phyloP scores from a whole-genome alignment of 2,329 filamentous ascomycete species.

The Monosporascus sp. region DNA sequence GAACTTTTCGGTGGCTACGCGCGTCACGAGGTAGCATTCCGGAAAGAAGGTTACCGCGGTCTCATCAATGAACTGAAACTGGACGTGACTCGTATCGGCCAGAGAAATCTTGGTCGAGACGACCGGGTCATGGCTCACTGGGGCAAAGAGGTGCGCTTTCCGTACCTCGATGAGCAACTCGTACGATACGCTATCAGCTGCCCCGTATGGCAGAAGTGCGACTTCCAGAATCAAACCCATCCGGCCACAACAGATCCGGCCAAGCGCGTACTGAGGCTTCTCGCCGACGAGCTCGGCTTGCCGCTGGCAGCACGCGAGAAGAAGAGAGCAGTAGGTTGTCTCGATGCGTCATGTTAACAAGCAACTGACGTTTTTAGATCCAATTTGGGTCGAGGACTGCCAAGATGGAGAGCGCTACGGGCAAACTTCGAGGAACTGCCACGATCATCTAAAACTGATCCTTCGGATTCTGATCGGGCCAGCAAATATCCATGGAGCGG shows the following conservation, averaged over 20 bases:
- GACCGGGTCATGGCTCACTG: slow-evolving; percentile 88
- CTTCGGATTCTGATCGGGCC: slow-evolving; percentile 3
- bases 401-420: slow-evolving; percentile 63
- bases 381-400: slow-evolving; percentile 79
- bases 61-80: slow-evolving; percentile 78
- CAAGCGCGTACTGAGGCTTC: slow-evolving; percentile 73
- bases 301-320: slow-evolving; percentile 70
- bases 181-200: slow-evolving; percentile 72
- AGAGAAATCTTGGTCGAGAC: slow-evolving; percentile 91
- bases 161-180: slow-evolving; percentile 82
- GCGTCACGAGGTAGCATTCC: slow-evolving; percentile 73
- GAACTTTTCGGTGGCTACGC: slow-evolving; percentile 94
- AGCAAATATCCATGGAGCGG: slow-evolving; percentile 27
- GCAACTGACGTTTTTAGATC: slow-evolving; percentile 44
- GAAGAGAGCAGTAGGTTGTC: slow-evolving; percentile 71
- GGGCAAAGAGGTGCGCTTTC: slow-evolving; percentile 83
- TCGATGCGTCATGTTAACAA: neutral
- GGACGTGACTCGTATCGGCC: slow-evolving; percentile 79
- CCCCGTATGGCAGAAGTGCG: slow-evolving; percentile 81
- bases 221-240: slow-evolving; percentile 56
- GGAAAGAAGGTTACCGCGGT: slow-evolving; percentile 60
- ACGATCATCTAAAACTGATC: slow-evolving; percentile 40
- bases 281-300: slow-evolving; percentile 73
- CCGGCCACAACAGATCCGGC: slow-evolving; percentile 59
- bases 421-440: slow-evolving; percentile 64